These are phyloP conservation scores for Garcia nutans DNA, from an alignment of 345 rosid genomes.

Conservation along the genomic window DNA sequence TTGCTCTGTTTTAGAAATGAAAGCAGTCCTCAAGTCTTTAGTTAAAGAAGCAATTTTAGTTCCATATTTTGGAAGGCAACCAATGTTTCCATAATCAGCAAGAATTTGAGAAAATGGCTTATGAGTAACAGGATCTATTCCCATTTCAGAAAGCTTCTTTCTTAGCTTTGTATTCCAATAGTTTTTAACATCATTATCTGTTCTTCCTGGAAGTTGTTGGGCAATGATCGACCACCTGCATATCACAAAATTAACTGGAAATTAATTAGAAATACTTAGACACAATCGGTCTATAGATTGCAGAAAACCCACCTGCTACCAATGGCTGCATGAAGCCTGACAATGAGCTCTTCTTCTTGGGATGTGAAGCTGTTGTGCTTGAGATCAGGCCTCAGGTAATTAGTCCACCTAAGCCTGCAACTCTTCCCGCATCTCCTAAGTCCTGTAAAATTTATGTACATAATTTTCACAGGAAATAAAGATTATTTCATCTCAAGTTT, in stretches of 20 bases:
- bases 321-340: slow-evolving; percentile 83
- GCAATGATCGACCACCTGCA: slow-evolving; percentile 93
- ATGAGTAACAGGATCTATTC: slow-evolving; percentile 93
- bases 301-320: slow-evolving; percentile 67
- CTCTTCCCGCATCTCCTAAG: slow-evolving; percentile 76
- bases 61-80: slow-evolving; percentile 47
- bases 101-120: slow-evolving; percentile 87
- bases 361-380: slow-evolving; percentile 68
- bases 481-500: no score
- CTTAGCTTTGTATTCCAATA: slow-evolving; percentile 88
- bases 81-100: slow-evolving; percentile 81
- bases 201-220: slow-evolving; percentile 87
- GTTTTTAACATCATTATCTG: slow-evolving; percentile 91
- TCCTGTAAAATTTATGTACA: slow-evolving; percentile 32
- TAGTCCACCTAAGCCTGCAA: slow-evolving; percentile 77
- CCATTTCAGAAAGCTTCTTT: slow-evolving; percentile 88
- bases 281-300: background rate
- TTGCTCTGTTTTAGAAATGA: slow-evolving; percentile 28
- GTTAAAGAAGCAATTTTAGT: slow-evolving; percentile 48
- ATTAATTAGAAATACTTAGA: no score
- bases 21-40: slow-evolving; percentile 37
- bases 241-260: background rate
- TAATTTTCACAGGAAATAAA: background rate
- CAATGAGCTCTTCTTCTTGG: slow-evolving; percentile 82
- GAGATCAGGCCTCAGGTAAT: slow-evolving; percentile 55